These are phyloP conservation scores for Orbilia brochopaga DNA, from an alignment of 2,329 filamentous ascomycete species.

Conservation along the genomic window DNA sequence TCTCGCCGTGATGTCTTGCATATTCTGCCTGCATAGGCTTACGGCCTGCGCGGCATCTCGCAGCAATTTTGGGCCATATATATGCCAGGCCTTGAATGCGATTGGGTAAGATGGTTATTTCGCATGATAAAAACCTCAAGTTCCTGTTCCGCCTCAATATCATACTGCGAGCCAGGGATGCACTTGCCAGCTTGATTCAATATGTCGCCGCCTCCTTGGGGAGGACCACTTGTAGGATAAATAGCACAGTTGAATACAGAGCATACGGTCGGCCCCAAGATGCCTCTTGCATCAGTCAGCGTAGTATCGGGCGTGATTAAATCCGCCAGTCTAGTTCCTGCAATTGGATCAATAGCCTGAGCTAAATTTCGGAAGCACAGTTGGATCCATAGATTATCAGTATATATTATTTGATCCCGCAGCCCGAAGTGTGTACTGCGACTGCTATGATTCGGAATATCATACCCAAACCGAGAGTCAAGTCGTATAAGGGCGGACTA, in stretches of 20 bases:
- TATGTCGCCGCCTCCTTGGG: neutral
- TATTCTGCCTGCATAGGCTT: too few relatives aligned
- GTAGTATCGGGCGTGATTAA: constrained; percentile 6
- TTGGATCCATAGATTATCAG: neutral
- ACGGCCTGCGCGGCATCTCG: too few relatives aligned
- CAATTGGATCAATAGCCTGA: constrained; percentile 11
- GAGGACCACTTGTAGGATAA: constrained; percentile 14
- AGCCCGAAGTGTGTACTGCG: too few relatives aligned
- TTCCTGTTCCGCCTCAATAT: too few relatives aligned
- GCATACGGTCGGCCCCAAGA: constrained; percentile 25
- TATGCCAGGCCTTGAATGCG: too few relatives aligned
- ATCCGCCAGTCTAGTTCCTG: constrained; percentile 7
- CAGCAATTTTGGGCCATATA: too few relatives aligned
- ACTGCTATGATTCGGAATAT: too few relatives aligned
- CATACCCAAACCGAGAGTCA: constrained; percentile 14
- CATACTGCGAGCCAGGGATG: too few relatives aligned
- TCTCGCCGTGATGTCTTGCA: too few relatives aligned
- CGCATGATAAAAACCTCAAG: too few relatives aligned
- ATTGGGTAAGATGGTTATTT: too few relatives aligned
- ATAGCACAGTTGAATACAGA: constrained; percentile 18
- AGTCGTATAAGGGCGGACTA: constrained; percentile 13
- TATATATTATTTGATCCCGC: too few relatives aligned
- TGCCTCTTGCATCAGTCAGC: constrained; percentile 6
- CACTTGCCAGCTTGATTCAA: constrained; percentile 14
- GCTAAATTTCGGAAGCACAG: neutral